Base-by-base conservation (phyloP, 163 green algal genomes). In the Chloroidium sp. region DNA sequence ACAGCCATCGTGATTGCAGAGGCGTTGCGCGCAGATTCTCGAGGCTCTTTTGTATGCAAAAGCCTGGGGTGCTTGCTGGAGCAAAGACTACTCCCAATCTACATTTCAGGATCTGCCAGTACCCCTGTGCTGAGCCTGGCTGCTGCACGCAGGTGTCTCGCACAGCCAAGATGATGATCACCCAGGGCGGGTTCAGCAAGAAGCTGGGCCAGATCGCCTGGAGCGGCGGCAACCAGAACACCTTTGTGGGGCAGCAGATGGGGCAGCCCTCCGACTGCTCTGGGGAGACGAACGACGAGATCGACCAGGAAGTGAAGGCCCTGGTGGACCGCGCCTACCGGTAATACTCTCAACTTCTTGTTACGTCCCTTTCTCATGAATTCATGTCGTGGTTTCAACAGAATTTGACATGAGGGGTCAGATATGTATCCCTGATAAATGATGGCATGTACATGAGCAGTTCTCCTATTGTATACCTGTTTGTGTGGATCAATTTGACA, bases 101-200 rank as follows among this genome's bases (percentile, higher is more conserved):
- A 36, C 36, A 36, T 36, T 36, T 36, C 36, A 10, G 64, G 64
- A 72, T n/a, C 64, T 72, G 64, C 6, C 64, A 72, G 64, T 10
- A 6, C 64, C 64, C 72, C 13, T 76, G 10, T 76, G 72, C 72
- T 76, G 72, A 12, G 8, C 67, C 67, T 74, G 67, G 8, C 8
- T 36, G 72, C 72, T 36, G 72, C 13, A 13, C 75, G 83, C 91
- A 97, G 87, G 96, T 99, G 77, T 95, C 95, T 3, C 89, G 95
- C 76, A 96, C 93, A 75, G 97, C 97, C 1, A 90, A 94, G 78
- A 92, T 97, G 84, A 99, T 99, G 97, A 89, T 99, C 0, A 95
- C 90, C 4, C 93, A 98, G 90, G 93, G 98, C 86, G 97, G 97
- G 81, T 97, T 99, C 87, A 91, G 81, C 85, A 94, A 98, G 84